Conservation (phyloP, 1,284 basidiomycete species). For the Ceratobasidium sp. region DNA sequence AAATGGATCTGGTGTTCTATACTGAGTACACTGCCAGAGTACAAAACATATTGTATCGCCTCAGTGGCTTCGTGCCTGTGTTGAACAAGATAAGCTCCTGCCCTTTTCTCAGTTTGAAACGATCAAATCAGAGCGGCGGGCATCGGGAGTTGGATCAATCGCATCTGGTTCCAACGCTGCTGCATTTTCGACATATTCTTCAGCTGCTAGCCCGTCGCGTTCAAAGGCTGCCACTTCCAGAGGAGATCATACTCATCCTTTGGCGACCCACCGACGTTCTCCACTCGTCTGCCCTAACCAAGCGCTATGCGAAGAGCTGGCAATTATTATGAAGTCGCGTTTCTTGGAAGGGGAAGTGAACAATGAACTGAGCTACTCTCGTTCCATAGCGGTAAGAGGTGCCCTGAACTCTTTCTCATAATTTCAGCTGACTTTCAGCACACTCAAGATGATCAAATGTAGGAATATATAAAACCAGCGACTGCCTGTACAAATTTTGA, state of each 20-base stretch:
- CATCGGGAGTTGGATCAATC: background rate
- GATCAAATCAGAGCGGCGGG: slow-evolving; percentile 39
- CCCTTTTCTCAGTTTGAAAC: slow-evolving; percentile 46
- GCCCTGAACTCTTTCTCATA: background rate
- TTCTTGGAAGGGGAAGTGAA: slow-evolving; percentile 71
- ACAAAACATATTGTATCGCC: slow-evolving; percentile 73
- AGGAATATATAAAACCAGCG: slow-evolving; percentile 42
- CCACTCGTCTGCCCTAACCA: slow-evolving; percentile 76
- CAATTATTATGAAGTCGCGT: slow-evolving; percentile 67
- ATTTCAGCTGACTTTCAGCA: background rate
- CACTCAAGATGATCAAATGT: slow-evolving; percentile 69
- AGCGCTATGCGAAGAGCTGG: slow-evolving; percentile 64
- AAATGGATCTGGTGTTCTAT: slow-evolving; percentile 1
- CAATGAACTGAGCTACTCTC: slow-evolving; percentile 73
- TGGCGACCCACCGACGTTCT: slow-evolving; percentile 69
- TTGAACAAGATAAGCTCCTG: slow-evolving; percentile 49
- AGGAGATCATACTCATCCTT: slow-evolving; percentile 58
- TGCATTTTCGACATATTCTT: background rate
- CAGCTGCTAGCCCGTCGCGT: slow-evolving; percentile 14
- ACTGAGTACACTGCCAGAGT: slow-evolving; percentile 58
- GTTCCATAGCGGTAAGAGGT: slow-evolving; percentile 68
- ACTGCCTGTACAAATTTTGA: background rate
- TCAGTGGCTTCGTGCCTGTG: slow-evolving; percentile 71
- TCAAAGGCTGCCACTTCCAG: background rate
- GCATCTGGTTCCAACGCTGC: background rate